Evolutionary conservation across 1,139 yeast species (phyloP).

Genomic region (Pichia inconspicua): DNA sequence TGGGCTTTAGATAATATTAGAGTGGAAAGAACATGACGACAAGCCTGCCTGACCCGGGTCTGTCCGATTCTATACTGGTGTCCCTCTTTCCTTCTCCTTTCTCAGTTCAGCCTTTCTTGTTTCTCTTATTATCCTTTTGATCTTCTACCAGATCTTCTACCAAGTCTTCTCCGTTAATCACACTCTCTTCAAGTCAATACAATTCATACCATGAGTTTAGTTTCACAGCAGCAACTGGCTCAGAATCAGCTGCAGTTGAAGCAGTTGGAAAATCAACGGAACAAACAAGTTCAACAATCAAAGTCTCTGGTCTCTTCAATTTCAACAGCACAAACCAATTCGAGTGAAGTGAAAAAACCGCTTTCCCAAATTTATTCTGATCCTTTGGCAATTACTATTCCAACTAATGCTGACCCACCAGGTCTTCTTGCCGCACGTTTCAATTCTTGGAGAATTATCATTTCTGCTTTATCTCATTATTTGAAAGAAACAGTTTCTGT

Average conservation of each 20-base stretch:
- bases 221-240: slow-evolving; percentile 28
- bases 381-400: slow-evolving; percentile 39
- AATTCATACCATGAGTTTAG: slow-evolving; percentile 21
- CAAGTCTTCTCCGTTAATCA: background rate
- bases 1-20: too few species aligned
- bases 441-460: slow-evolving; percentile 77
- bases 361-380: slow-evolving; percentile 17
- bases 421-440: slow-evolving; percentile 79
- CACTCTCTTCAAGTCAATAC: background rate
- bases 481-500: slow-evolving; percentile 74
- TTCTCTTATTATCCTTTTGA: background rate
- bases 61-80: background rate
- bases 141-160: background rate
- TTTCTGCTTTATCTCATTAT: slow-evolving; percentile 66
- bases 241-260: slow-evolving; percentile 29
- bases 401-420: slow-evolving; percentile 65
- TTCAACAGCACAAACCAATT: slow-evolving; percentile 1
- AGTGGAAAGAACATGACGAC: background rate
- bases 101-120: background rate
- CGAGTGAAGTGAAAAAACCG: background rate
- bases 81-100: background rate
- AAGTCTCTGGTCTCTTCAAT: slow-evolving; percentile 23
- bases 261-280: slow-evolving; percentile 32
- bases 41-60: background rate
- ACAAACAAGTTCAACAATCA: slow-evolving; percentile 30